Evolutionary conservation across 225 moss, liverwort and hornwort species (phyloP), one percentile per base, ranked within the genome.

Genomic region (Pseudisothecium myosuroides): DNA sequence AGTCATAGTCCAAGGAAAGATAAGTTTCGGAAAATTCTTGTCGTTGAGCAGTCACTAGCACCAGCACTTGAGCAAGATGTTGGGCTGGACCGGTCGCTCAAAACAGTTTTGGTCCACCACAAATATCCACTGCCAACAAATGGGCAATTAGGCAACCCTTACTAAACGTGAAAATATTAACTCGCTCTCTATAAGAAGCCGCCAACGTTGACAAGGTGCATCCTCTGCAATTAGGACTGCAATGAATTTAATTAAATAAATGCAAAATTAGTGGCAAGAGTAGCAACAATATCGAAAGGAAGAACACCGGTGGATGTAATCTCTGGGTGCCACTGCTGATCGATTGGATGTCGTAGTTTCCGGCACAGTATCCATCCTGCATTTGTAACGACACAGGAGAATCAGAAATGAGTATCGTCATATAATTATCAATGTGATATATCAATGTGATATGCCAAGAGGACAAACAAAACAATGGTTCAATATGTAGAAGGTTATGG

Each of bases 331-430:
- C 85, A 29, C 37, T n/a, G 85, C 61, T 19, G 79, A 49, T 79
- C 10, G 89, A 79, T 49, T 59, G 84, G 32, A 85, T 67, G 85
- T 89, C 85, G 66, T 89, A 89, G 79, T 89, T 89, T 89, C 84
- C 84, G 17, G 85, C 85, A 79, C 89, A 89, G 31, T 89, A 85
- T 52, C 85, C 84, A 79, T 89, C 89, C 89, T 89, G 85, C 85
- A 80, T 37, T 85, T 63, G 82, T 41, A 55, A 50, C 11, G 64
- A 28, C 20, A 29, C 41, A 31, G n/a, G 22, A 56, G 29, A 22
- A 43, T 29, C n/a, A 84, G 69, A 83, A 65, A n/a, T 20, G n/a
- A 54, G 54, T 13, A 18, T 8, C 15, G 52, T 52, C 52, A 47
- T n/a, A n/a, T n/a, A n/a, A n/a, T n/a, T n/a, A 45, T 45, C 45